Evolutionary conservation across 331 rosid species (phyloP).

Genomic region (Malus hybrid): DNA sequence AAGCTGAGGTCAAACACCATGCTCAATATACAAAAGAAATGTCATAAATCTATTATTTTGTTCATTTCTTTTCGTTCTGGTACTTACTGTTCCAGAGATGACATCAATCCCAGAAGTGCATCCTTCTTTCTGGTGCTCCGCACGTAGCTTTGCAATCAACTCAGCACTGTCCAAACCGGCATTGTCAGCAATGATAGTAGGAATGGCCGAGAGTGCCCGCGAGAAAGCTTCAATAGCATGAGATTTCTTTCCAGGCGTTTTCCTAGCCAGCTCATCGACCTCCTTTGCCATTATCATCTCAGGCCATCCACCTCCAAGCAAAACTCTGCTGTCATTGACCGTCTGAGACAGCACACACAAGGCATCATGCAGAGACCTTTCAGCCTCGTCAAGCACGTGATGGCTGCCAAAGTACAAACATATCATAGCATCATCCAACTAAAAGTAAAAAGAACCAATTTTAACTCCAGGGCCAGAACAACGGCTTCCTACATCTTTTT

Average conservation of each 20-base stretch:
- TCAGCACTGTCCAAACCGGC: slow-evolving; percentile 99
- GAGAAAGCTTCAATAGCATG: slow-evolving; percentile 97
- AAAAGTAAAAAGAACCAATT: background rate
- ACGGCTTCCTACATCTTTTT: background rate
- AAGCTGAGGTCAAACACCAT: background rate
- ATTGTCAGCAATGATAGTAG: slow-evolving; percentile 90
- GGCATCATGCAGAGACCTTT: slow-evolving; percentile 97
- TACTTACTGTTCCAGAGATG: slow-evolving; percentile 88
- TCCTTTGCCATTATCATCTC: slow-evolving; percentile 98
- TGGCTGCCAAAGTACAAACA: slow-evolving; percentile 51
- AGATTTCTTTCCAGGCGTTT: slow-evolving; percentile 91
- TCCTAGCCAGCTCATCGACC: slow-evolving; percentile 80
- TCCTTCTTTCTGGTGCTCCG: slow-evolving; percentile 83
- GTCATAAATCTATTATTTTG: background rate
- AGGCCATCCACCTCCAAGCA: slow-evolving; percentile 98
- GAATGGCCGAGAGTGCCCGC: slow-evolving; percentile 77
- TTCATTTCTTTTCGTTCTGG: background rate
- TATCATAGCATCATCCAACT: background rate
- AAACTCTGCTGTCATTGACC: slow-evolving; percentile 86
- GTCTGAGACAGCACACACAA: slow-evolving; percentile 95
- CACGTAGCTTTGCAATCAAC: slow-evolving; percentile 85
- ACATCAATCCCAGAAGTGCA: slow-evolving; percentile 87
- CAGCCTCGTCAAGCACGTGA: slow-evolving; percentile 97
- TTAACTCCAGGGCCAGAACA: background rate
- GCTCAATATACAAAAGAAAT: background rate